Base-by-base conservation (phyloP, 352 stramenopile species). In the Globisporangium ultimum region DNA sequence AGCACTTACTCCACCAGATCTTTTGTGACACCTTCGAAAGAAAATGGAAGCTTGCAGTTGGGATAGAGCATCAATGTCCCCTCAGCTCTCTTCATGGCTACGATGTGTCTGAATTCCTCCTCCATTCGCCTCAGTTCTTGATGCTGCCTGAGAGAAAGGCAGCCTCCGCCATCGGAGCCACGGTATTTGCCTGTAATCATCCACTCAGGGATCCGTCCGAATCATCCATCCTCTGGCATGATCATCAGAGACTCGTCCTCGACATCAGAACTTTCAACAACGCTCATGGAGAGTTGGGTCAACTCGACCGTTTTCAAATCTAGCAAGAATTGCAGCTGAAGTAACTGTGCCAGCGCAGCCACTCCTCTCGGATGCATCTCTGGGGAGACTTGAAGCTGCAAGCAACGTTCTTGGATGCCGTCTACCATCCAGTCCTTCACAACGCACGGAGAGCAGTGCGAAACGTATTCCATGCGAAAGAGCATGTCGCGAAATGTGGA, bases 251-350 rank as follows among this genome's bases (percentile, higher is more conserved):
- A 41, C 21, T 52, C 59, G 3, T 66, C 46, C 20, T 66, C 59
- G 15, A 60, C 40, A 10, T 60, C n/a, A 11, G 21, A 48, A 43
- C 59, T 67, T 5, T 24, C 45, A 38, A 48, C 62, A 28, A 76
- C 74, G 5, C 69, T 57, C 34, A 76, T 34, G 13, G 66, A 70
- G 1, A 76, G 17, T 36, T 66, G 65, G 12, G 72, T 53, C 12
- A 76, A 28, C 47, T 74, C 69, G 3, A 55, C 38, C n/a, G 36
- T 63, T 12, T 40, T 67, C 1, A 76, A 47, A 17, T 73, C 69
- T 14, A 61, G 47, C 38, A 76, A 74, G 43, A 72, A 67, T 3
- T 66, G 66, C 21, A 76, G 14, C 20, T 67, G 67, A 6, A 47
- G 48, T 24, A 76, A 2, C 24, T 74, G 63, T 10, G 66, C 55